Evolutionary conservation across 805 yeast genomes (phyloP), one percentile per base, ranked within the genome.

Genomic region (Zygoascus ofunaensis): DNA sequence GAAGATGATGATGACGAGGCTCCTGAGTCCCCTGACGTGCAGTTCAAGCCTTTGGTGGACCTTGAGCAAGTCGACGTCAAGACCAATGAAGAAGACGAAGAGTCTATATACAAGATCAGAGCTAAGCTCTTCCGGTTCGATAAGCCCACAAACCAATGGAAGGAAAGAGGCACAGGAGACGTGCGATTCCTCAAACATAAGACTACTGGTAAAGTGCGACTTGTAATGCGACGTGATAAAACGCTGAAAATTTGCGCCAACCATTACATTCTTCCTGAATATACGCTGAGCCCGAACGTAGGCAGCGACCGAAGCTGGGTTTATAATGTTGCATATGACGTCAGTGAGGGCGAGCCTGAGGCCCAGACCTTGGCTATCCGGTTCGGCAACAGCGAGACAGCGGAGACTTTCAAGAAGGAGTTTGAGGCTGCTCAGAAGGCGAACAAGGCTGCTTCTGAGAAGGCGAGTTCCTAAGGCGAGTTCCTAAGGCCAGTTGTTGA

Each of bases 281-380:
- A 83, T 69, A 76, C 69, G 54, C 77, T 92, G 65, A 84, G 79
- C 63, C 87, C 97, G 58, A 92, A 92, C 63, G 89, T 92, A 53
- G 97, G 98, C 41, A 81, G 92, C 49, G 98, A 92, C 65, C 83
- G 96, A 74, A 87, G 96, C 30, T 92, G 98, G 98, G 97, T 92
- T 53, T 92, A 92, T 71, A 77, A 79, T 43, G 95, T 87, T 49
- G 80, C 95, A 42, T 95, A 94, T 34, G 98, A 90, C 64, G 77
- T 89, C 44, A 81, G 95, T 44, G 98, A 92, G 65, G 97, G 97
- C 55, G 87, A 74, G 60, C 85, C 97, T 39, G 96, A 89, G 71
- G 95, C 96, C 39, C 87, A 80, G 69, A 90, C 97, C 44, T 78
- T 92, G 66, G 98, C 98, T 50, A 89, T 92, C 56, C 82, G 98